Percentiles rank a stretch among this genome's conserved stretches.
Evolutionary conservation across 441 rosid genomes (phyloP).

Genomic region (Pelargonium cotyledonis): DNA sequence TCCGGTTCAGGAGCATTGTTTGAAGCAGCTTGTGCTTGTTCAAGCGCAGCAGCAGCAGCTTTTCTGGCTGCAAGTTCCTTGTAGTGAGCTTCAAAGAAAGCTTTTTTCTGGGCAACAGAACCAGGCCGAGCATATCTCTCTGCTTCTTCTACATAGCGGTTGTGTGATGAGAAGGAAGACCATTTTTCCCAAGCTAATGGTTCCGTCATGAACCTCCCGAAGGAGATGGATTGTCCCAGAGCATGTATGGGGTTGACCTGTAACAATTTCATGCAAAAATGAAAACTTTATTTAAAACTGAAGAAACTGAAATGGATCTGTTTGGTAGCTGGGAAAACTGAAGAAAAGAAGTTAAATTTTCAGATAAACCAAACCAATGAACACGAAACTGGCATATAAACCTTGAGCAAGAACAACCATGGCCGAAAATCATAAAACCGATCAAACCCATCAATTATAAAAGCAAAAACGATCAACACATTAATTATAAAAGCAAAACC

Average conservation of each 20-base stretch:
- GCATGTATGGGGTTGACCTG: conserved; percentile 47
- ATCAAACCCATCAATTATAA: too few relatives aligned
- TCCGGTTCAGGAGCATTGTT: conserved; percentile 12
- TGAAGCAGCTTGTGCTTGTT: conserved; percentile 32
- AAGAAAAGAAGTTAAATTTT: too few relatives aligned
- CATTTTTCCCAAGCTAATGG: conserved; percentile 66
- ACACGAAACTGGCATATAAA: too few relatives aligned
- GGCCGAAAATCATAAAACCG: too few relatives aligned
- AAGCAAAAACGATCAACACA: too few relatives aligned
- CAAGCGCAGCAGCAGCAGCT: conserved; percentile 41
- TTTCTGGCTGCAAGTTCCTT: conserved; percentile 60
- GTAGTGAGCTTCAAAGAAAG: conserved; percentile 78
- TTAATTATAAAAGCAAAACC: too few relatives aligned
- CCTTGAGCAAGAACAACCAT: too few relatives aligned
- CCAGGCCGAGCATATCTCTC: conserved; percentile 64
- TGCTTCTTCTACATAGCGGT: conserved; percentile 67
- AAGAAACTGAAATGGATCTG: too few relatives aligned
- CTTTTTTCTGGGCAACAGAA: conserved; percentile 74
- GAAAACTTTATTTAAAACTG: too few relatives aligned
- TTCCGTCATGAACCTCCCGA: conserved; percentile 62
- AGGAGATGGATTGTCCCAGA: conserved; percentile 52
- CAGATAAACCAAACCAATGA: too few relatives aligned
- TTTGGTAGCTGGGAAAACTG: too few relatives aligned
- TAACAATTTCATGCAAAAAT: too few relatives aligned
- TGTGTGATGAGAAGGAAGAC: conserved; percentile 39